phyloP scores from a whole-genome alignment of 768 basidiomycete species.

The Paxillus rubicundulus region DNA sequence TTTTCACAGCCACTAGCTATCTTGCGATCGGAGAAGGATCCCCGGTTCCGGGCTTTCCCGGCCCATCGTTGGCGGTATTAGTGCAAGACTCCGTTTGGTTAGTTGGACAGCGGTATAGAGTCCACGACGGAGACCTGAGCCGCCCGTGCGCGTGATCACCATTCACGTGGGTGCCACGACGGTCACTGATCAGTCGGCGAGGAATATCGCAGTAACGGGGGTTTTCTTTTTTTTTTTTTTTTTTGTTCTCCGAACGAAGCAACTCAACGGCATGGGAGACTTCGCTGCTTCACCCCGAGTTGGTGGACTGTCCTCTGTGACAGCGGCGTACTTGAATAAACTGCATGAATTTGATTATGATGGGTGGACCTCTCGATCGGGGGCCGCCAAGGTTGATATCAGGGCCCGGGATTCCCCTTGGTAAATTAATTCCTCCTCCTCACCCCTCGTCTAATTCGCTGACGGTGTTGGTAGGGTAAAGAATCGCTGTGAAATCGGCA shows the following conservation, averaged over 20 bases:
- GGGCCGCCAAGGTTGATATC: neutral
- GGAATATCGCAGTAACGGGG: neutral
- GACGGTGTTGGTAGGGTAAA: neutral
- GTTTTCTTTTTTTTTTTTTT: neutral
- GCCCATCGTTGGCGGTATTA: neutral
- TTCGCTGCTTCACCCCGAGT: neutral
- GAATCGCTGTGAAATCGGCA: neutral
- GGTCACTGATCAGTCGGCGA: conserved; percentile 18
- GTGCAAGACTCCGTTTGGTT: neutral
- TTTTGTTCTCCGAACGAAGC: neutral
- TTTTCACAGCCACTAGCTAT: too few species aligned
- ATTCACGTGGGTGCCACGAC: conserved; percentile 1
- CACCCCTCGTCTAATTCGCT: neutral
- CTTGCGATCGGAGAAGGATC: neutral
- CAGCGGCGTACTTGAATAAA: neutral
- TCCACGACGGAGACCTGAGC: too few species aligned
- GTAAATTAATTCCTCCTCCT: neutral
- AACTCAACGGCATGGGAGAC: neutral
- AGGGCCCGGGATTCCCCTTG: neutral
- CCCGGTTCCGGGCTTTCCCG: neutral
- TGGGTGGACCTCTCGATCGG: neutral
- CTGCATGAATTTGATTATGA: neutral
- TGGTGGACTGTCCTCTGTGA: neutral
- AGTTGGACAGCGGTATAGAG: too few species aligned
- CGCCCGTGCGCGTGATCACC: neutral